phyloP scores from a whole-genome alignment of 2,329 filamentous ascomycete genomes.

The Ascochyta rabiei region DNA sequence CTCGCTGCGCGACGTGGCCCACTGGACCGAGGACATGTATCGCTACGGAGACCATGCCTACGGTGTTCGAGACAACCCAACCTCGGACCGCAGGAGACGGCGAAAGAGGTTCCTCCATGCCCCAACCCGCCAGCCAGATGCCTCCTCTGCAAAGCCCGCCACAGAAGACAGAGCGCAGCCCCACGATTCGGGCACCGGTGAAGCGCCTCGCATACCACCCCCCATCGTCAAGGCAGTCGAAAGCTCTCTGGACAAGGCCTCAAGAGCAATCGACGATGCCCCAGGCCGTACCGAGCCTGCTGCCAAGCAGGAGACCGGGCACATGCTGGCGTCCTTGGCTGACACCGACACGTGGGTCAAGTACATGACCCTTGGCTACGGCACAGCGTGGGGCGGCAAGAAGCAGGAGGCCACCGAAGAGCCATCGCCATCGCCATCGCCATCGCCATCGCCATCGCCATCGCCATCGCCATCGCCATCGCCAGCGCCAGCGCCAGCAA shows the following conservation, averaged over 20 bases:
- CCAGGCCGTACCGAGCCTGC: slow-evolving; percentile 20
- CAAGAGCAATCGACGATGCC: slow-evolving; percentile 41
- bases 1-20: slow-evolving; percentile 74
- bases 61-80: slow-evolving; percentile 80
- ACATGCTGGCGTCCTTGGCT: slow-evolving; percentile 46
- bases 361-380: slow-evolving; percentile 58
- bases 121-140: background rate
- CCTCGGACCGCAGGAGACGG: slow-evolving; percentile 63
- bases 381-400: slow-evolving; percentile 46
- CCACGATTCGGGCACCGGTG: slow-evolving; percentile 8
- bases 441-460: no score
- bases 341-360: slow-evolving; percentile 58
- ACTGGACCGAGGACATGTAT: slow-evolving; percentile 90
- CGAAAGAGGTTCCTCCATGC: slow-evolving; percentile 46
- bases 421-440: background rate
- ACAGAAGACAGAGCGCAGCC: slow-evolving; percentile 7
- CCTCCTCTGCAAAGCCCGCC: slow-evolving; percentile 2
- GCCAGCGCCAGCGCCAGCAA: background rate
- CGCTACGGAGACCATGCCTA: slow-evolving; percentile 84
- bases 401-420: slow-evolving; percentile 16
- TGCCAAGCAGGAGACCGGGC: slow-evolving; percentile 24
- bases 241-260: slow-evolving; percentile 52
- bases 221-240: slow-evolving; percentile 55
- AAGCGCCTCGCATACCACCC: slow-evolving; percentile 51
- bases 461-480: no score